Evolutionary conservation across 805 yeast genomes (phyloP).

Genomic region (Henningerozyma blattae): DNA sequence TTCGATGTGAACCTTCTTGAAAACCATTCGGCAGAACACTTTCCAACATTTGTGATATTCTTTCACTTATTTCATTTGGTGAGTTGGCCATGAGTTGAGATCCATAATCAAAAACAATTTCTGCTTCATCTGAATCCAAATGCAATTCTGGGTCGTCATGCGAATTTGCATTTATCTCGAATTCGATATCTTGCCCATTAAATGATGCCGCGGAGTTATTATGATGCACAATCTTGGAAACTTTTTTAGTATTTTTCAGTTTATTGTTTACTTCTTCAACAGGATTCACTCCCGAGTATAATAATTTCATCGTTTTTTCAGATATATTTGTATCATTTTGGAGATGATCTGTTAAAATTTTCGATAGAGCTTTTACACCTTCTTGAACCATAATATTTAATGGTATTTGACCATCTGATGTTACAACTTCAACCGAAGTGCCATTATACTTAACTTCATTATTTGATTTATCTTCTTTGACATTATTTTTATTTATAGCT

Average conservation of each 20-base stretch:
- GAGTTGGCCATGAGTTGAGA: conserved; percentile 15
- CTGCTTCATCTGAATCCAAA: conserved; percentile 18
- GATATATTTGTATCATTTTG: conserved; percentile 9
- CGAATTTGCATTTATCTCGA: background rate
- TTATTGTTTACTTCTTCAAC: background rate
- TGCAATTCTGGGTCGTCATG: conserved; percentile 16
- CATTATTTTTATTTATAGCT: background rate
- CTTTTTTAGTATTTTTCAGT: background rate
- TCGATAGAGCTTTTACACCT: conserved; percentile 23
- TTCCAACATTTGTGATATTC: conserved; percentile 20
- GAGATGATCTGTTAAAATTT: conserved; percentile 18
- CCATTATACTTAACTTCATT: background rate
- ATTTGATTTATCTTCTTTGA: background rate
- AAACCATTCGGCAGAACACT: conserved; percentile 20
- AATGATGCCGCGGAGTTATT: conserved; percentile 1
- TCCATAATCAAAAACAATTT: conserved; percentile 22
- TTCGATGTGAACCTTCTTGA: conserved; percentile 14
- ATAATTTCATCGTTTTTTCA: background rate
- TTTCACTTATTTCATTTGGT: conserved; percentile 17
- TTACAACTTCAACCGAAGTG: conserved; percentile 15
- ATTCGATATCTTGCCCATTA: background rate
- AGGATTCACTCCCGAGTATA: too few species aligned
- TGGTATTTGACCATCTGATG: conserved; percentile 20
- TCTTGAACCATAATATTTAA: conserved; percentile 25
- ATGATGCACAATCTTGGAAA: background rate